Evolutionary conservation across 139 green algal species (phyloP).

Genomic region (Micractinium sp.): DNA sequence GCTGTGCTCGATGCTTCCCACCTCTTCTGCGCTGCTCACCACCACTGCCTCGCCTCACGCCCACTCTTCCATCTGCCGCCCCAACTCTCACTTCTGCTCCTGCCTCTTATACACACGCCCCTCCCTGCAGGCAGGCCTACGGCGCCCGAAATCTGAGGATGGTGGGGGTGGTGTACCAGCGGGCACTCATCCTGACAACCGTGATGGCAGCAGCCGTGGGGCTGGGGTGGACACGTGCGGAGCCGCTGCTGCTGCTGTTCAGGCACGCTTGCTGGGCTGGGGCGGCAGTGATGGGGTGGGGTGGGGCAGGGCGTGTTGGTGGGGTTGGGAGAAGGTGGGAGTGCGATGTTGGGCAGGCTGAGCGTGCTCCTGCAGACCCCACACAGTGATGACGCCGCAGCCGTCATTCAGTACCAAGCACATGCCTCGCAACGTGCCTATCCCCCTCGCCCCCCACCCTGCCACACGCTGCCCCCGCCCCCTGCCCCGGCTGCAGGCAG

Average conservation of each 20-base stretch:
- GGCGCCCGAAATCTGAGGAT: conserved; percentile 68
- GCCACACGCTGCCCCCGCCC: too few relatives aligned
- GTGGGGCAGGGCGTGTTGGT: too few relatives aligned
- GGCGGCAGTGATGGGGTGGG: too few relatives aligned
- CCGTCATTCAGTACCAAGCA: neutral
- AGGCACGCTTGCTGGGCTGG: neutral
- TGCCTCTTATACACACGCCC: too few relatives aligned
- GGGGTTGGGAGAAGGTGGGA: neutral
- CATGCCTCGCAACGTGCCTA: too few relatives aligned
- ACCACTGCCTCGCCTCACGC: too few relatives aligned
- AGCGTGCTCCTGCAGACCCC: neutral
- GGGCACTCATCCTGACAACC: conserved; percentile 67
- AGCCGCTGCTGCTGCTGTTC: conserved; percentile 51
- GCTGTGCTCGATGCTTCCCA: too few relatives aligned
- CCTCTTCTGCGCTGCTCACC: too few relatives aligned
- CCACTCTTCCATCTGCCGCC: too few relatives aligned
- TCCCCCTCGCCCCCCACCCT: too few relatives aligned
- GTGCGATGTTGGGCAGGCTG: neutral
- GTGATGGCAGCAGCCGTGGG: conserved; percentile 49
- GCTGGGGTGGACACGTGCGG: conserved; percentile 58
- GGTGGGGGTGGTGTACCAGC: conserved; percentile 75
- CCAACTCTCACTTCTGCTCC: too few relatives aligned
- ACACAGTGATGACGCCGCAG: neutral
- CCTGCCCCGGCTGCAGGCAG: conserved; percentile 1
- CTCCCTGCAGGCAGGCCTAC: conserved; percentile 57